Evolutionary conservation across 2,329 filamentous ascomycete genomes (phyloP).

Genomic region (Torrubiellomyces zombiae): DNA sequence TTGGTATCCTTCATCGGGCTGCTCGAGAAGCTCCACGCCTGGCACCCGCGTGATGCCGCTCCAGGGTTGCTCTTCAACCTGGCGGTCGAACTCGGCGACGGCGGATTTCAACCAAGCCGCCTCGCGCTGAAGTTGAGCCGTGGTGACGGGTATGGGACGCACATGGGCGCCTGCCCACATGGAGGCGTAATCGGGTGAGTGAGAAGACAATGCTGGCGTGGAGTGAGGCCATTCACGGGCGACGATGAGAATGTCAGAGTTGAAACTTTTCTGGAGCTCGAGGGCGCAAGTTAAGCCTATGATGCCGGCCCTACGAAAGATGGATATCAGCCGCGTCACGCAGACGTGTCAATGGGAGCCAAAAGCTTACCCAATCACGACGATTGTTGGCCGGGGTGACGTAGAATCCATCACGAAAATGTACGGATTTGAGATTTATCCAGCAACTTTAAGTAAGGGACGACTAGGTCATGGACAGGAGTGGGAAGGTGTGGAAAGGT

Average conservation of each 20-base stretch:
- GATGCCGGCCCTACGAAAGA: slow-evolving; percentile 39
- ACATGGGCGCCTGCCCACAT: slow-evolving; percentile 42
- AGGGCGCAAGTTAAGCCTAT: slow-evolving; percentile 33
- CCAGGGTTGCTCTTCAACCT: slow-evolving; percentile 10
- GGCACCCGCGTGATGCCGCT: slow-evolving; percentile 30
- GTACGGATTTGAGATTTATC: no score
- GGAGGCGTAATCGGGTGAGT: slow-evolving; percentile 31
- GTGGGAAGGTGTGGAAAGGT: no score
- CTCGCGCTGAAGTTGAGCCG: slow-evolving; percentile 15
- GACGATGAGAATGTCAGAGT: slow-evolving; percentile 10
- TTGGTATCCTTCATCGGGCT: slow-evolving; percentile 21
- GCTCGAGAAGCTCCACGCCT: slow-evolving; percentile 35
- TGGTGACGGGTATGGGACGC: slow-evolving; percentile 26
- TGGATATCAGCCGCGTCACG: no score
- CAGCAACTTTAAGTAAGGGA: no score
- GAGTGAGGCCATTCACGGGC: slow-evolving; percentile 19
- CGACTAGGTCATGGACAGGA: no score
- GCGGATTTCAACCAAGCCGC: slow-evolving; percentile 15
- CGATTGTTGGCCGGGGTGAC: no score
- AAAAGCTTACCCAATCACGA: no score
- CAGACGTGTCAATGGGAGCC: no score
- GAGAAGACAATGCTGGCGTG: slow-evolving; percentile 12
- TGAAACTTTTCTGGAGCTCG: slow-evolving; percentile 19
- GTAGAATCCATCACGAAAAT: no score
- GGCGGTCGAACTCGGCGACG: slow-evolving; percentile 9